phyloP scores from a whole-genome alignment of 805 yeast genomes.

The Kodamaea laetipori region DNA sequence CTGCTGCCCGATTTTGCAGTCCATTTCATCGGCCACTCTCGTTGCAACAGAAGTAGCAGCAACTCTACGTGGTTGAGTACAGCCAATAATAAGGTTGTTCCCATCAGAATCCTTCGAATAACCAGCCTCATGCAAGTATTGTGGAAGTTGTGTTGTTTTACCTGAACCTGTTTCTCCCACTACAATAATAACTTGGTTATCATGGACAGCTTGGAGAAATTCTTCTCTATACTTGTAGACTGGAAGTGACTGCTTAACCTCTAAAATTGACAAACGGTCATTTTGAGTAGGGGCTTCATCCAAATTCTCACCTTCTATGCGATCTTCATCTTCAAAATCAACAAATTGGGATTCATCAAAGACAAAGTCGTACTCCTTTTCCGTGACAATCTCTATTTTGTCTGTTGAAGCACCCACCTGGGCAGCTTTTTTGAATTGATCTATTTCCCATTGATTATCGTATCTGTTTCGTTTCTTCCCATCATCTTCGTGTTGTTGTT shows the following conservation, averaged over 20 bases:
- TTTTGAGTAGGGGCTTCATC: conserved; percentile 35
- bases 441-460: conserved; percentile 54
- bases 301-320: conserved; percentile 24
- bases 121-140: conserved; percentile 81
- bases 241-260: conserved; percentile 69
- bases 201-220: conserved; percentile 58
- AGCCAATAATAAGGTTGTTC: conserved; percentile 56
- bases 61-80: conserved; percentile 94
- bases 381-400: conserved; percentile 43
- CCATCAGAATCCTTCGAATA: conserved; percentile 52
- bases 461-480: conserved; percentile 20
- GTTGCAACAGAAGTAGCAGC: conserved; percentile 92
- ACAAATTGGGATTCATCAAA: conserved; percentile 68
- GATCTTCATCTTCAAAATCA: conserved; percentile 52
- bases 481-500: conserved; percentile 25
- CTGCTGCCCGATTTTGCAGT: conserved; percentile 72
- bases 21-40: conserved; percentile 90
- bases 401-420: conserved; percentile 32
- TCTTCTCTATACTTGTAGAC: conserved; percentile 65
- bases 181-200: conserved; percentile 68
- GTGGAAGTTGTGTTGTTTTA: conserved; percentile 92
- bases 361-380: conserved; percentile 67
- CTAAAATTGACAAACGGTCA: conserved; percentile 21
- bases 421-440: conserved; percentile 48
- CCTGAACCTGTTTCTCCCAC: conserved; percentile 95